phyloP scores from a whole-genome alignment of 2,329 filamentous ascomycete genomes.

The Alternaria brassicicola region DNA sequence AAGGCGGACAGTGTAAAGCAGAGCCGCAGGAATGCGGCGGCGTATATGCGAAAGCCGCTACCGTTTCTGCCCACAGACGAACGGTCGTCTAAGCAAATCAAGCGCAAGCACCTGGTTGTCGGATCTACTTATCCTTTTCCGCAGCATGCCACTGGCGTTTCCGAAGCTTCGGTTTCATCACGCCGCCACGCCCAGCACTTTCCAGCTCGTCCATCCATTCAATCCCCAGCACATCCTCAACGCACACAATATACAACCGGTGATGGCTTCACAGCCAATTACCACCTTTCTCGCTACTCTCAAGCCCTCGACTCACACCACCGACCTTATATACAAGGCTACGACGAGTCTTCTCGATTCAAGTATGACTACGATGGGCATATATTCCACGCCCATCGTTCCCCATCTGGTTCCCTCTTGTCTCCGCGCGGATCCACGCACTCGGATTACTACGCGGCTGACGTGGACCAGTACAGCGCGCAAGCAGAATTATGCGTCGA shows the following conservation, averaged over 20 bases:
- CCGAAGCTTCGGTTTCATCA: not conserved
- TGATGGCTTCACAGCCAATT: not conserved
- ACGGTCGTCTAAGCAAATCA: not conserved
- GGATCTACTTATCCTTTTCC: not conserved
- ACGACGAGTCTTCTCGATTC: constrained; percentile 15
- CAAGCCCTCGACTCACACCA: not conserved
- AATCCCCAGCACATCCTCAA: not conserved
- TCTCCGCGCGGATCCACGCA: not conserved
- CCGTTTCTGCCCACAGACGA: not conserved
- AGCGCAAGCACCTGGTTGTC: not conserved
- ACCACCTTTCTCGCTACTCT: not conserved
- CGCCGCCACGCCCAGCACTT: not conserved
- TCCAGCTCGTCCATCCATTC: not conserved
- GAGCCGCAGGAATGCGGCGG: not conserved
- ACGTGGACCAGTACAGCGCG: constrained; percentile 10
- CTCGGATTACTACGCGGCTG: constrained; percentile 17
- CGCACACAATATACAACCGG: not conserved
- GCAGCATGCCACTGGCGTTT: not conserved
- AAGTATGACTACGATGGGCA: constrained; percentile 27
- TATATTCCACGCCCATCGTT: constrained; percentile 21
- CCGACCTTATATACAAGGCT: constrained; percentile 5
- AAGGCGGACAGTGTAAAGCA: not conserved
- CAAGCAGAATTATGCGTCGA: not conserved
- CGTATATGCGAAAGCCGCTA: not conserved
- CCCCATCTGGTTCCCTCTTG: not conserved